Evolutionary conservation across 805 yeast genomes (phyloP), one percentile per base, ranked within the genome.

Genomic region (Candida andamanensis): DNA sequence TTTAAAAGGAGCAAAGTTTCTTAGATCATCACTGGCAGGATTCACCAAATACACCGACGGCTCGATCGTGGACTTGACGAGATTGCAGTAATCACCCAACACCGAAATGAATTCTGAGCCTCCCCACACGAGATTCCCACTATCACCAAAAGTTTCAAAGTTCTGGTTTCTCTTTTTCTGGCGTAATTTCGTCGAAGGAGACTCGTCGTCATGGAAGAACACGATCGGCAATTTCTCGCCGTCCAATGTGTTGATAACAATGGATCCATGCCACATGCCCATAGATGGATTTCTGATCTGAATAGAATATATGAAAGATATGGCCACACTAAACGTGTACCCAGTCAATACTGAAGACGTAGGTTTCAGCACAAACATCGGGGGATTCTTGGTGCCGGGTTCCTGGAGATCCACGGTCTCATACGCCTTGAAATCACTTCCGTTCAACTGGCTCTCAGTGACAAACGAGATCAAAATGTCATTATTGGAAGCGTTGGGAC

Each of bases 231-330:
- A 58, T 26, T 78, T 75, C 34, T 76, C 81, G 6, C 76, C 76
- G 61, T 75, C 61, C 42, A 74, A 73, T 2, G 90, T 74, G 54
- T 85, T 80, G 17, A 92, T 56, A 2, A 86, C 63, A 11, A 90
- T 61, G 0, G 95, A 84, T 0, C 99, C 99, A 58, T 74, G 76
- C 96, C 97, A 90, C 77, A 87, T 79, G 2, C 89, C 95, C 11
- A 76, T 62, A 2, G 87, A 78, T 5, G 96, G 97, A 2, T 80
- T 80, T 33, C 97, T 69, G 9, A 81, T 73, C 54, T 89, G 95
- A 24, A 92, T 67, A 16, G 95, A 83, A 54, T 78, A 90, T 4
- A 90, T 50, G 37, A 69, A 71, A 22, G 72, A 51, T 17, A 84
- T 52, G 12, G 77, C 70, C 14, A 80, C 52, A 3, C 81, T 73